A percentile compares a stretch with the other conserved stretches of the same genome.
Evolutionary conservation across 495 filamentous ascomycete species (phyloP).

Genomic region (Hypoxylon subgilvum): DNA sequence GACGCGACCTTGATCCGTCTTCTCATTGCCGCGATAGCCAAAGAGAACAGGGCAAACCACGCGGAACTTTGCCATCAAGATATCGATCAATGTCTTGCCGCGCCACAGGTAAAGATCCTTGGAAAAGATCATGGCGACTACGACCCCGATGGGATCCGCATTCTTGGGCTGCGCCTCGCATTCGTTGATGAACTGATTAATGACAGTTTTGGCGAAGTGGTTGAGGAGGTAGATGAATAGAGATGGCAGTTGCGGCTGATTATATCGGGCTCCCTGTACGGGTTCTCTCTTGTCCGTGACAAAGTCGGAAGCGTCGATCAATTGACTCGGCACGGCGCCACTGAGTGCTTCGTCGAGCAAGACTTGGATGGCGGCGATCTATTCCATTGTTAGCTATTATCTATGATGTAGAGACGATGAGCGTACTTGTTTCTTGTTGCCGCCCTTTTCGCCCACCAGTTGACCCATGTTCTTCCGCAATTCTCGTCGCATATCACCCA

Average conservation of each 20-base stretch:
- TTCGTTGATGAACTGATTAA: constrained; percentile 78
- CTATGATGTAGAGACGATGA: neutral
- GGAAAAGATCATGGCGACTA: constrained; percentile 76
- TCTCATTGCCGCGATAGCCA: constrained; percentile 79
- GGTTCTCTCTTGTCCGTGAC: constrained; percentile 63
- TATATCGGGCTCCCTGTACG: constrained; percentile 57
- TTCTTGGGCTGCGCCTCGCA: constrained; percentile 69
- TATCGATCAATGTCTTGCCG: constrained; percentile 76
- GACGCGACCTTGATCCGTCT: constrained; percentile 68
- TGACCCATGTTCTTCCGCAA: constrained; percentile 77
- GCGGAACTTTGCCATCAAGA: constrained; percentile 86
- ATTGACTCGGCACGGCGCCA: constrained; percentile 56
- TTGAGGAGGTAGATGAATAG: constrained; percentile 84
- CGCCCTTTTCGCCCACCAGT: constrained; percentile 66
- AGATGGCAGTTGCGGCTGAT: constrained; percentile 64
- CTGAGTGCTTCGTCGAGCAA: constrained; percentile 49
- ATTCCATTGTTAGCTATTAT: constrained; percentile 14
- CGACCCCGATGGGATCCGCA: constrained; percentile 83
- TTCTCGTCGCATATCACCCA: constrained; percentile 77
- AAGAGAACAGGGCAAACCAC: constrained; percentile 83
- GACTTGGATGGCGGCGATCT: constrained; percentile 55
- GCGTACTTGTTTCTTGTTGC: constrained; percentile 65
- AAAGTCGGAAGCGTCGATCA: constrained; percentile 71
- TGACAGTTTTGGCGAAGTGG: constrained; percentile 76
- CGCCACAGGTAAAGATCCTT: constrained; percentile 69